phyloP scores from a whole-genome alignment of 371 early-diverging fungal genomes.

The Furculomyces boomerangus region DNA sequence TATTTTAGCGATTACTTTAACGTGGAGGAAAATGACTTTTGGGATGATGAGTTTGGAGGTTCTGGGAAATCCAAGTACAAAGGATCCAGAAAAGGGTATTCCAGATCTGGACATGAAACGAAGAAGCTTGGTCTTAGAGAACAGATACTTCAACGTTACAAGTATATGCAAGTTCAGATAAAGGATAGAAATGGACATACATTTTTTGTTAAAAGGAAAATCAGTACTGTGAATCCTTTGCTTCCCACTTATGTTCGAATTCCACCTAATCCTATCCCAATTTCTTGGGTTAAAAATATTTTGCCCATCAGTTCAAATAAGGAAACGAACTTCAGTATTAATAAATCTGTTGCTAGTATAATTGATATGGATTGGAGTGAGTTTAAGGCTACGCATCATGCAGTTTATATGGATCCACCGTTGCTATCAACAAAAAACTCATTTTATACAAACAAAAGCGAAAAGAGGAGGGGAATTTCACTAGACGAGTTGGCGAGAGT shows the following conservation, averaged over 20 bases:
- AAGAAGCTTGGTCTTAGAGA: constrained; percentile 26
- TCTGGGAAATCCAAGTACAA: constrained; percentile 6
- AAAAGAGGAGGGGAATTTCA: neutral
- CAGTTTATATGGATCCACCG: constrained; percentile 83
- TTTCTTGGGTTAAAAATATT: constrained; percentile 70
- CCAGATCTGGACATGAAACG: constrained; percentile 4
- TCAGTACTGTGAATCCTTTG: constrained; percentile 57
- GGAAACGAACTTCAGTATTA: neutral
- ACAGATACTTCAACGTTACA: constrained; percentile 55
- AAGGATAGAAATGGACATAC: constrained; percentile 65
- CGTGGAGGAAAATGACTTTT: constrained; percentile 57
- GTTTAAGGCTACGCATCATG: constrained; percentile 56
- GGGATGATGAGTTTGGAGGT: constrained; percentile 62
- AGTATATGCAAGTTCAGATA: constrained; percentile 61
- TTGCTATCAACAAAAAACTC: constrained; percentile 11
- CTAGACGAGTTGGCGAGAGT: constrained; percentile 1
- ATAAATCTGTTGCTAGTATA: neutral
- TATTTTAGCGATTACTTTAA: constrained; percentile 46
- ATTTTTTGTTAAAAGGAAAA: constrained; percentile 61
- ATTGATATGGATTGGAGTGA: constrained; percentile 28
- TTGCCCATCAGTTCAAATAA: constrained; percentile 11
- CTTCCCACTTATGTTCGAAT: constrained; percentile 75
- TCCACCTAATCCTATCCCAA: constrained; percentile 60
- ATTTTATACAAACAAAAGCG: constrained; percentile 1
- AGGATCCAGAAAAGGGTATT: constrained; percentile 4